Percentiles rank a stretch among this genome's conserved stretches.
Conservation (phyloP, 192 early-diverging fungal genomes). For the Geosiphon pyriformis region DNA sequence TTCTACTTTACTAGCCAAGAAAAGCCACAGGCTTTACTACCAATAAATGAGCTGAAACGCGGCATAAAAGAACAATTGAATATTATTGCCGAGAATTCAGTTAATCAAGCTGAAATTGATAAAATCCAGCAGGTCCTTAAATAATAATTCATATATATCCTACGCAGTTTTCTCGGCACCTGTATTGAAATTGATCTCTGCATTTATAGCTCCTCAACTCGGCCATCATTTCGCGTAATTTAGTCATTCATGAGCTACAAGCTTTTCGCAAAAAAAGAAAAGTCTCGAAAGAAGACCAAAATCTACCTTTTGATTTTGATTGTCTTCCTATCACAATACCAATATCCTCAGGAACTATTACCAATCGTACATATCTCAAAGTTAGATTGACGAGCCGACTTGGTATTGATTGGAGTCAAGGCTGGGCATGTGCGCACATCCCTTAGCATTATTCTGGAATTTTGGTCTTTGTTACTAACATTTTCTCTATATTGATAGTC, state of each 20-base stretch:
- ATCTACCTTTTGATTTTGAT: constrained; percentile 1
- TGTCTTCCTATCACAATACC: constrained; percentile 9
- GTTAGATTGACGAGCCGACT: constrained; percentile 8
- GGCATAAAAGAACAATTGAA: constrained; percentile 11
- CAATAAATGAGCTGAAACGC: constrained; percentile 3
- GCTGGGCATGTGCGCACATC: constrained; percentile 15
- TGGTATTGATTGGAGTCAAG: constrained; percentile 14
- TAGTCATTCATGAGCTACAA: constrained; percentile 14
- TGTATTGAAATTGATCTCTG: neutral
- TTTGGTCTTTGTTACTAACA: neutral
- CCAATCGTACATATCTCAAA: neutral
- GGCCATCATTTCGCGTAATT: constrained; percentile 16
- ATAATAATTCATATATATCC: no score
- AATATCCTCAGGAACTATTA: constrained; percentile 9
- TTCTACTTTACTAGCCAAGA: no score
- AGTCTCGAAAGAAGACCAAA: neutral
- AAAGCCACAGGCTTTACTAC: neutral
- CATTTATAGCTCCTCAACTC: neutral
- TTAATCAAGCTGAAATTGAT: constrained; percentile 12
- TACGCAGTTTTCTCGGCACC: neutral
- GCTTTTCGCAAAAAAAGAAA: constrained; percentile 4
- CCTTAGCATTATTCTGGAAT: neutral
- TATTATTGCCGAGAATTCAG: constrained; percentile 9
- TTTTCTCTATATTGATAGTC: no score
- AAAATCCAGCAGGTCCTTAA: constrained; percentile 9